A percentile compares a stretch with the other conserved stretches of the same genome.
These are phyloP conservation scores for Rhizopogon salebrosus DNA, from an alignment of 768 basidiomycete species.

Conservation along the genomic window DNA sequence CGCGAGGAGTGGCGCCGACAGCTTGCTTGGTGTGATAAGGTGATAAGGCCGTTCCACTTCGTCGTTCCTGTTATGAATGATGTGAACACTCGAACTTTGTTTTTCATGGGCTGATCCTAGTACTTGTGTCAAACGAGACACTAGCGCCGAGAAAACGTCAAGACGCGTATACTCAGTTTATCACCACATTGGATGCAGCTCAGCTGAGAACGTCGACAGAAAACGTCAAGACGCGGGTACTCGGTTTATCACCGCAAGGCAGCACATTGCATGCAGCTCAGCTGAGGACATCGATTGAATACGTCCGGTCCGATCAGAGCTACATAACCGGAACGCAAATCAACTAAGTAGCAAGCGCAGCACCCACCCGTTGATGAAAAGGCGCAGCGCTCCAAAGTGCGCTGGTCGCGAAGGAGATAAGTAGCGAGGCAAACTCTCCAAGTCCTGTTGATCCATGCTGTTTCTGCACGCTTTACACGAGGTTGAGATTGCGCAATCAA, in stretches of 20 bases:
- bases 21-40: neutral
- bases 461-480: constrained; percentile 1
- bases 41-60: neutral
- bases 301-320: constrained; percentile 1
- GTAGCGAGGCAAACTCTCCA: neutral
- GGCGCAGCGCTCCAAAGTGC: neutral
- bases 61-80: neutral
- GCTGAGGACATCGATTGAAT: neutral
- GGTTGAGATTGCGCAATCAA: neutral
- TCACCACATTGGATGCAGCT: neutral
- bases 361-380: neutral
- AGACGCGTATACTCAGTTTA: too few relatives aligned
- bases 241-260: neutral
- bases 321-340: neutral
- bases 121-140: neutral
- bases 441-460: constrained; percentile 3
- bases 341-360: neutral
- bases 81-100: neutral
- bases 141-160: neutral
- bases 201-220: neutral
- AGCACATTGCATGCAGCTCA: neutral
- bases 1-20: constrained; percentile 1
- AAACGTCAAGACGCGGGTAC: neutral
- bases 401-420: constrained; percentile 2
- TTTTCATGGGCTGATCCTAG: neutral